phyloP scores from a whole-genome alignment of 805 yeast genomes.

The Cyberlindnera sargentensis region DNA sequence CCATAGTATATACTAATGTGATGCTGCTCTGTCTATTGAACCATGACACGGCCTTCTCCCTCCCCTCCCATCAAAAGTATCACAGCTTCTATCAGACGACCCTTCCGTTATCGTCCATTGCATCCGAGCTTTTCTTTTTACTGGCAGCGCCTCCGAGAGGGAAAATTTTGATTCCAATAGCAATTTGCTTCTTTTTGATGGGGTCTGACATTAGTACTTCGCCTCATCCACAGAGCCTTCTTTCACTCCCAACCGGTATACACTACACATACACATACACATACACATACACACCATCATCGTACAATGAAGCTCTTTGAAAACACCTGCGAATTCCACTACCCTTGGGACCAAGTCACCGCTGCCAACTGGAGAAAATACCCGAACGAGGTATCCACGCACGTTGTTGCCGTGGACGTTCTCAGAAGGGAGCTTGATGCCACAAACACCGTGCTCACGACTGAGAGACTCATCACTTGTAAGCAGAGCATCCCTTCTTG shows the following conservation, averaged over 20 bases:
- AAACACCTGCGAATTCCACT: conserved; percentile 60
- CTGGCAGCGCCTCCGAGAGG: no score
- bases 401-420: conserved; percentile 90
- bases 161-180: no score
- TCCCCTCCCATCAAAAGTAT: neutral
- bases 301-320: conserved; percentile 70
- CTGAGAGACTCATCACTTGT: conserved; percentile 86
- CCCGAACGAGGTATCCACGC: conserved; percentile 91
- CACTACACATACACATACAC: neutral
- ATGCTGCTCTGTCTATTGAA: no score
- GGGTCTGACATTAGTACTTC: no score
- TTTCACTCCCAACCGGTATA: neutral
- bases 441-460: conserved; percentile 47
- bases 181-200: no score
- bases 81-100: neutral
- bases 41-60: neutral
- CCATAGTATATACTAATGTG: no score
- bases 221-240: no score
- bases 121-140: no score
- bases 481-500: conserved; percentile 81
- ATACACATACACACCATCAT: neutral
- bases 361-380: conserved; percentile 96
- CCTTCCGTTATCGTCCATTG: no score
- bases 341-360: conserved; percentile 91
- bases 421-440: conserved; percentile 62